These are phyloP conservation scores for Dianthus caryophyllus DNA, from an alignment of 148 eudicot genomes.

Conservation along the genomic window DNA sequence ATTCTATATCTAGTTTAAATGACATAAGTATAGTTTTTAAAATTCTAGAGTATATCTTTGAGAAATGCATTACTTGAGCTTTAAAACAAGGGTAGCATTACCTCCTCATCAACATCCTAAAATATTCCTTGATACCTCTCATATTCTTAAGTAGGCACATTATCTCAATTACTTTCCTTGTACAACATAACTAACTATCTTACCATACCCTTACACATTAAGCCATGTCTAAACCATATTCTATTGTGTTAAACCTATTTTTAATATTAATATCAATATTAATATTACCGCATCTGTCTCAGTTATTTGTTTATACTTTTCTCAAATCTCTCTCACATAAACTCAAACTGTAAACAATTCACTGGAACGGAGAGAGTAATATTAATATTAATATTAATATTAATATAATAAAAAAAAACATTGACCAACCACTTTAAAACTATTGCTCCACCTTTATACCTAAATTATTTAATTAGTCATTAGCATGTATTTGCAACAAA, in stretches of 20 bases:
- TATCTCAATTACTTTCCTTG: conserved; percentile 25
- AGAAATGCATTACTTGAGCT: conserved; percentile 26
- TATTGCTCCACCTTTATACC: background rate
- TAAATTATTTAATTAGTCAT: background rate
- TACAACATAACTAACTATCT: conserved; percentile 17
- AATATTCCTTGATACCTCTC: conserved; percentile 15
- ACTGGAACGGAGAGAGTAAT: no score
- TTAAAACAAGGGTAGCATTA: conserved; percentile 14
- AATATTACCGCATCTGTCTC: no score
- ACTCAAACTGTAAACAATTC: no score
- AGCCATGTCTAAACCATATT: conserved; percentile 3
- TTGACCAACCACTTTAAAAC: conserved; percentile 10
- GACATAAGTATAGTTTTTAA: no score
- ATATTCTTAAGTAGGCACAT: conserved; percentile 12
- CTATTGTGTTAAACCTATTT: background rate
- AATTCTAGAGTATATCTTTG: no score
- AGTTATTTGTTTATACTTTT: no score
- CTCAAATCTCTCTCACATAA: no score
- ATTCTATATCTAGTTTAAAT: no score
- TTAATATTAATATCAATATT: background rate
- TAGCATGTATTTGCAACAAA: background rate
- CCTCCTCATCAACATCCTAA: conserved; percentile 18
- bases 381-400: background rate
- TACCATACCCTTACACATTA: conserved; percentile 7
- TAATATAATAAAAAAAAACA: background rate